Conservation (phyloP, 345 rosid species). For the Ceriops zippeliana region DNA sequence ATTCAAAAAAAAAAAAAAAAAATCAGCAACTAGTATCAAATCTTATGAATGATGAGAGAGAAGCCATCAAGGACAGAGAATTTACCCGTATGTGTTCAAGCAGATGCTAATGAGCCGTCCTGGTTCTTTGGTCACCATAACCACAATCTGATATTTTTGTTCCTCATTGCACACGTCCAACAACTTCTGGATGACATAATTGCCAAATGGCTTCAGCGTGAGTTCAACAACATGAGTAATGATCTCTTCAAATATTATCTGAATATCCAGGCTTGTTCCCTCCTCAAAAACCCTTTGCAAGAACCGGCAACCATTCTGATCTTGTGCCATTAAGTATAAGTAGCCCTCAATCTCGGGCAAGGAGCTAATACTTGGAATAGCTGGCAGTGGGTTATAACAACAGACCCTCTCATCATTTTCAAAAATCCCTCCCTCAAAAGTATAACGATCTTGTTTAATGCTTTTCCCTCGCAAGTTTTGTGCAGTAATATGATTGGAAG, state of each 20-base stretch:
- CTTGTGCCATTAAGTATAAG: slow-evolving; percentile 27
- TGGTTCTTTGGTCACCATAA: slow-evolving; percentile 20
- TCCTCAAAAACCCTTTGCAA: slow-evolving; percentile 34
- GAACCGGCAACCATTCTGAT: slow-evolving; percentile 31
- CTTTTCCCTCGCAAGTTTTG: slow-evolving; percentile 20
- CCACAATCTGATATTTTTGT: slow-evolving; percentile 25
- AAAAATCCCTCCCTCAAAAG: slow-evolving; percentile 16
- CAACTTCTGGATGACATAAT: slow-evolving; percentile 35
- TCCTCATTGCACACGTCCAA: slow-evolving; percentile 33
- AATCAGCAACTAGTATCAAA: neutral
- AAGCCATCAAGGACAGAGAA: neutral
- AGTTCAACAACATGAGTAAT: slow-evolving; percentile 25
- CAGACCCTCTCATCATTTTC: slow-evolving; percentile 18
- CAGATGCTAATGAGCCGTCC: slow-evolving; percentile 28
- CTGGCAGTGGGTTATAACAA: slow-evolving; percentile 13
- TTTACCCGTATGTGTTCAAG: slow-evolving; percentile 36
- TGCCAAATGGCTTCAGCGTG: slow-evolving; percentile 29
- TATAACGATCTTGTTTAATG: slow-evolving; percentile 18
- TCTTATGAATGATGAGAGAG: neutral
- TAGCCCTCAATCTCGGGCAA: slow-evolving; percentile 25
- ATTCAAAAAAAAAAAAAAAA: neutral
- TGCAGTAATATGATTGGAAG: slow-evolving; percentile 23
- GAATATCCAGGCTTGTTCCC: slow-evolving; percentile 21
- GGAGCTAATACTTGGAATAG: slow-evolving; percentile 28
- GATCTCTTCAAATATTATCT: slow-evolving; percentile 26